Evolutionary conservation across 176 grass and related monocot species (phyloP).

Genomic region (Musa itinerans): DNA sequence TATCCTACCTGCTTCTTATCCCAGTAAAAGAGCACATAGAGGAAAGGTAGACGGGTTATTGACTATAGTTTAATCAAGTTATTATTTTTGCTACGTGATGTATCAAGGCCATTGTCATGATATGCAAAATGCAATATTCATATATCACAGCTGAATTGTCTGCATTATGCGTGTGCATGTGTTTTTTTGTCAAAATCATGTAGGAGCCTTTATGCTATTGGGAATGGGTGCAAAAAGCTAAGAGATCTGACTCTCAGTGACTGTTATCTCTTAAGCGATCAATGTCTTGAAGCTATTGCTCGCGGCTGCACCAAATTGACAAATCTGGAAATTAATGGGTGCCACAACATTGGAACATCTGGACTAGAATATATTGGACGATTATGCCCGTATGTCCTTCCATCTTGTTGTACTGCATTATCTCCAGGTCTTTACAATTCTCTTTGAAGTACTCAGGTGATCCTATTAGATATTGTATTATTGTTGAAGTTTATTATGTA

Average conservation of each 20-base stretch:
- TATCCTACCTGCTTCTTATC: too few relatives aligned
- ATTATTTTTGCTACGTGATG: not conserved
- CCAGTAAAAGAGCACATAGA: too few relatives aligned
- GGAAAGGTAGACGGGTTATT: too few relatives aligned
- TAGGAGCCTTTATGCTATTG: slow-evolving; percentile 78
- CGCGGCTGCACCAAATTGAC: slow-evolving; percentile 67
- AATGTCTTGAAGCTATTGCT: slow-evolving; percentile 80
- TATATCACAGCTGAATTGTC: not conserved
- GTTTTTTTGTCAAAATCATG: slow-evolving; percentile 21
- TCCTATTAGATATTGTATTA: not conserved
- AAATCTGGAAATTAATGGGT: slow-evolving; percentile 71
- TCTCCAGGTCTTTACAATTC: not conserved
- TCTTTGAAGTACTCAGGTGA: not conserved
- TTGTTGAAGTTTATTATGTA: not conserved
- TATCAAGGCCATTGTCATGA: not conserved
- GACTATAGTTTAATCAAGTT: not conserved
- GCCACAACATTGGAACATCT: slow-evolving; percentile 72
- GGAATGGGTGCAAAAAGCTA: slow-evolving; percentile 80
- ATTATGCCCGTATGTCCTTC: slow-evolving; percentile 75
- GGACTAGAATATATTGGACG: slow-evolving; percentile 68
- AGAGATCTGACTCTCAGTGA: slow-evolving; percentile 60
- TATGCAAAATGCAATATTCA: not conserved
- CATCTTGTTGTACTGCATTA: not conserved
- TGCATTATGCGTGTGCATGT: not conserved
- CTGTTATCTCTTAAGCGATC: slow-evolving; percentile 74